Conservation (phyloP, 2,329 filamentous ascomycete species). For the Neopestalotiopsis clavispora region DNA sequence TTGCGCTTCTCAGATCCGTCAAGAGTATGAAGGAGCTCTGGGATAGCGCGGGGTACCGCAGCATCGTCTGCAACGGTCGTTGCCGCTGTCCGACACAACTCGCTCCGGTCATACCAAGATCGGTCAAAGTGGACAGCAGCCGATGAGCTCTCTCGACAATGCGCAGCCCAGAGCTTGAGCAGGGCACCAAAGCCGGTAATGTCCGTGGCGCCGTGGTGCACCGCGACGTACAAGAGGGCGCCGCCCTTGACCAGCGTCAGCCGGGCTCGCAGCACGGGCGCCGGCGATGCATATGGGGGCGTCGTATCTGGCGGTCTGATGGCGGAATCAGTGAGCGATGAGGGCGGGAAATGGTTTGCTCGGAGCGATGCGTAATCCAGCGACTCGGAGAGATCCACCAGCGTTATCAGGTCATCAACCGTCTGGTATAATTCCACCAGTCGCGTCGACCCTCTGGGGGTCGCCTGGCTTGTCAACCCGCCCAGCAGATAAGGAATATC, state of each 20-base stretch:
- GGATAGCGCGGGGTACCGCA: slow-evolving; percentile 13
- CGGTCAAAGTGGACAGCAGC: slow-evolving; percentile 22
- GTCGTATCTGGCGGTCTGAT: slow-evolving; percentile 26
- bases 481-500: slow-evolving; percentile 33
- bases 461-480: slow-evolving; percentile 22
- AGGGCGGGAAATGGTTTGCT: slow-evolving; percentile 28
- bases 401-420: slow-evolving; percentile 27
- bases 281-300: slow-evolving; percentile 25
- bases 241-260: slow-evolving; percentile 30
- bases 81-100: slow-evolving; percentile 14
- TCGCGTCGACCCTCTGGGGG: slow-evolving; percentile 20
- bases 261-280: slow-evolving; percentile 31
- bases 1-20: slow-evolving; percentile 12
- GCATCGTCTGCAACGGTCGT: neutral
- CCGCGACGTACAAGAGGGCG: slow-evolving; percentile 29
- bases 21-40: slow-evolving; percentile 25
- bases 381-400: slow-evolving; percentile 26
- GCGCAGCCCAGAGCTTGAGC: slow-evolving; percentile 34
- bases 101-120: slow-evolving; percentile 27
- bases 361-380: slow-evolving; percentile 29
- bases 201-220: slow-evolving; percentile 34
- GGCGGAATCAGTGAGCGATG: slow-evolving; percentile 21
- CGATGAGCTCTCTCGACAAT: slow-evolving; percentile 27
- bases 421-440: slow-evolving; percentile 24
- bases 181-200: slow-evolving; percentile 34